These are phyloP conservation scores for Taphrina pruni DNA, from an alignment of 1,139 yeast species.

Conservation along the genomic window DNA sequence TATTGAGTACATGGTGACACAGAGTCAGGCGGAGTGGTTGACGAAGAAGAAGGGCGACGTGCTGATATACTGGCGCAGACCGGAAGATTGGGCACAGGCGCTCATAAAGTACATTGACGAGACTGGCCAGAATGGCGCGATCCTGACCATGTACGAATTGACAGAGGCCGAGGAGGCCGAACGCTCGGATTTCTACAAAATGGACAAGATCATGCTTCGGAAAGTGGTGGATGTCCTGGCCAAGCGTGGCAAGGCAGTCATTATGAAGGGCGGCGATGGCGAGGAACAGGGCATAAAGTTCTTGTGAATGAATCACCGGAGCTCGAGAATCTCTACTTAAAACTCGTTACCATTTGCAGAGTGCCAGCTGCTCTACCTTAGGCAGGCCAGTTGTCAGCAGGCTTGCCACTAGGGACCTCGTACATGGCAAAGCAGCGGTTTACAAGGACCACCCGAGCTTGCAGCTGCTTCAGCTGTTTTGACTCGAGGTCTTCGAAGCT, in stretches of 20 bases:
- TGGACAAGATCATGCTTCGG: conserved; percentile 65
- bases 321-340: too few species aligned
- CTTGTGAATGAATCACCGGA: conserved; percentile 22
- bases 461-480: too few species aligned
- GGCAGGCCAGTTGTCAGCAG: too few species aligned
- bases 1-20: conserved; percentile 62
- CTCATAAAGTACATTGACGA: conserved; percentile 62
- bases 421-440: too few species aligned
- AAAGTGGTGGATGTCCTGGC: conserved; percentile 65
- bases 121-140: conserved; percentile 78
- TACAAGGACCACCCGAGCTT: too few species aligned
- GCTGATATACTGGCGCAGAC: conserved; percentile 70
- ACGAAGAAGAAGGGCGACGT: conserved; percentile 46
- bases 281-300: conserved; percentile 71
- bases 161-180: conserved; percentile 66
- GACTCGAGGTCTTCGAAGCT: too few species aligned
- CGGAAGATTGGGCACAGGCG: conserved; percentile 77
- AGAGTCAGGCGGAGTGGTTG: conserved; percentile 63
- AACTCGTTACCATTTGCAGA: too few species aligned
- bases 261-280: conserved; percentile 64
- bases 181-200: conserved; percentile 60
- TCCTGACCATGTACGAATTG: conserved; percentile 82
- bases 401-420: too few species aligned
- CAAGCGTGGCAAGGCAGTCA: conserved; percentile 69
- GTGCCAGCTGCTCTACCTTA: too few species aligned